A percentile compares a stretch with the other conserved stretches of the same genome.
phyloP scores from a whole-genome alignment of 176 grass and related monocot species.

The Aegilops speltoides region DNA sequence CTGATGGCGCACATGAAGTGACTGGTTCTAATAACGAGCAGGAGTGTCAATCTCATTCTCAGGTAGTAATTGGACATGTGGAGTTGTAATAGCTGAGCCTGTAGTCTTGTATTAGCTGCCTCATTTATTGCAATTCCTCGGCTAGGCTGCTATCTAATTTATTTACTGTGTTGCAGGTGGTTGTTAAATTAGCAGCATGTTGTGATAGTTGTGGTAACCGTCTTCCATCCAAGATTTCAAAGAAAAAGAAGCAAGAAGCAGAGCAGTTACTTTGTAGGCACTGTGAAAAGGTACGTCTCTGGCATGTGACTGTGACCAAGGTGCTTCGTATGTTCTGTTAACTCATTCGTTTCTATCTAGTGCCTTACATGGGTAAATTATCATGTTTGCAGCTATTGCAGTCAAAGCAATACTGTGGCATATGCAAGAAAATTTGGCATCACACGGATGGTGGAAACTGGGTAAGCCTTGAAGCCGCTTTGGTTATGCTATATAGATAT shows the following conservation, averaged over 20 bases:
- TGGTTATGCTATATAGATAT: conserved; percentile 5
- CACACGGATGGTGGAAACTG: conserved; percentile 92
- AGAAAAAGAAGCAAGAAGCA: conserved; percentile 52
- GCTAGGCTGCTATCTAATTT: conserved; percentile 12
- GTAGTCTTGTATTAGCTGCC: background rate
- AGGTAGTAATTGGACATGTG: conserved; percentile 43
- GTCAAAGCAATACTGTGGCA: conserved; percentile 92
- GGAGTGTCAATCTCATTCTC: conserved; percentile 60
- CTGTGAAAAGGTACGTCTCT: conserved; percentile 59
- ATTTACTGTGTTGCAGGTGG: conserved; percentile 34
- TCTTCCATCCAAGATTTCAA: conserved; percentile 52
- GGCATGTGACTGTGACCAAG: background rate
- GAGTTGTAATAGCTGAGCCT: background rate
- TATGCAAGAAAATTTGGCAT: conserved; percentile 98
- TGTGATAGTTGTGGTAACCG: conserved; percentile 64
- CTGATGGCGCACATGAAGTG: conserved; percentile 39
- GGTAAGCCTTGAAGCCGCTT: conserved; percentile 46
- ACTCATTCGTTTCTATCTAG: background rate
- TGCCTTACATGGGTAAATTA: conserved; percentile 26
- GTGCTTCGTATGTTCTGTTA: background rate
- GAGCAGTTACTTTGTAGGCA: conserved; percentile 63
- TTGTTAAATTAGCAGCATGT: conserved; percentile 35
- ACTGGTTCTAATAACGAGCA: conserved; percentile 68
- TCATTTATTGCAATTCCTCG: background rate
- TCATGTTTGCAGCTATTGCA: conserved; percentile 62